phyloP scores from a whole-genome alignment of 148 eudicot species.

The Rhododendron ferrugineum region DNA sequence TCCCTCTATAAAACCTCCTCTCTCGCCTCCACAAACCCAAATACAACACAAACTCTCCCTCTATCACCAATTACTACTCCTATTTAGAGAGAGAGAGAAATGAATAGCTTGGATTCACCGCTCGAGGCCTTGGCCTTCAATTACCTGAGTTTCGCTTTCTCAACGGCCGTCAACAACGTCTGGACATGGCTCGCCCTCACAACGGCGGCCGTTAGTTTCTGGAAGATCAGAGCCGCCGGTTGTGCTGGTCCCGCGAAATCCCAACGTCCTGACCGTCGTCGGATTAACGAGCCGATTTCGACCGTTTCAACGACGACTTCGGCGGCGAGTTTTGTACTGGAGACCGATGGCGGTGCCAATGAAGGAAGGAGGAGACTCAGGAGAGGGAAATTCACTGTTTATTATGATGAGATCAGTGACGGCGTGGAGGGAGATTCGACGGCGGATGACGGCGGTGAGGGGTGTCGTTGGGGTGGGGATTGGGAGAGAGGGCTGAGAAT shows the following conservation, averaged over 20 bases:
- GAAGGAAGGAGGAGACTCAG: conserved; percentile 9
- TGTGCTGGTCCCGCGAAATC: background rate
- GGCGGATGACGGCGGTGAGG: background rate
- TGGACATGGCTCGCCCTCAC: conserved; percentile 51
- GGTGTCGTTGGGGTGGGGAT: background rate
- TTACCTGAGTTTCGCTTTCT: conserved; percentile 21
- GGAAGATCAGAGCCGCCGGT: conserved; percentile 20
- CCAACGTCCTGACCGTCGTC: background rate
- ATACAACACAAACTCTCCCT: background rate
- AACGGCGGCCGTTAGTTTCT: conserved; percentile 46
- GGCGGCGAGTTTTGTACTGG: background rate
- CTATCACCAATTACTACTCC: background rate
- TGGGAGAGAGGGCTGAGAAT: conserved; percentile 25
- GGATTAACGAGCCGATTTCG: background rate
- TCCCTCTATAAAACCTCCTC: background rate
- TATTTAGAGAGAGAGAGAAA: conserved; percentile 9
- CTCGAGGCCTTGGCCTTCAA: conserved; percentile 33
- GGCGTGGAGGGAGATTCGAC: background rate
- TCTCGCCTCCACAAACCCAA: background rate
- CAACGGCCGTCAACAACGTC: conserved; percentile 32
- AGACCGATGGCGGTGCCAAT: background rate
- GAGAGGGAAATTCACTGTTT: conserved; percentile 31
- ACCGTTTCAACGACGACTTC: background rate
- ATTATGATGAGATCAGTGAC: conserved; percentile 9
- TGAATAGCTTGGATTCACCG: conserved; percentile 28